A percentile compares a stretch with the other conserved stretches of the same genome.
phyloP scores from a whole-genome alignment of 2,329 filamentous ascomycete species.

The Phialophora macrospora region DNA sequence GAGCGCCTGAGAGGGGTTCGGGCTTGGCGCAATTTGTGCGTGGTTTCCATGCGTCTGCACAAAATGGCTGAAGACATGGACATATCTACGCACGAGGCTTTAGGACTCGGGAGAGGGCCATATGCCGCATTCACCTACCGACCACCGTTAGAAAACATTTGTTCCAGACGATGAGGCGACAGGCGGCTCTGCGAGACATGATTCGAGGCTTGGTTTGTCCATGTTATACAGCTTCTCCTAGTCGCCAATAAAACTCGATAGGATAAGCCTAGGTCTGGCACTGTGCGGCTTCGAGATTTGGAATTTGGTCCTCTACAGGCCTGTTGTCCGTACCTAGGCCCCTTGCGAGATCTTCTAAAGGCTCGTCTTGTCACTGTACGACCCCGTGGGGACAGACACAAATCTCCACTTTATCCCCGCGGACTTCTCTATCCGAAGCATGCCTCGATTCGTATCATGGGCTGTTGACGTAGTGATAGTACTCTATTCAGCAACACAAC shows the following conservation, averaged over 20 bases:
- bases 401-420: constrained; percentile 5
- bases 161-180: neutral
- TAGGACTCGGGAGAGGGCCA: neutral
- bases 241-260: neutral
- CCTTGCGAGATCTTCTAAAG: neutral
- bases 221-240: neutral
- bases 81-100: neutral
- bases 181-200: neutral
- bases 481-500: neutral
- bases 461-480: neutral
- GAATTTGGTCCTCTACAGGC: neutral
- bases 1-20: neutral
- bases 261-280: neutral
- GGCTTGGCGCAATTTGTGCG: neutral
- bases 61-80: neutral
- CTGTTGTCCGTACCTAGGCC: neutral
- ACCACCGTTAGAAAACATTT: neutral
- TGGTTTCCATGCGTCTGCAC: neutral
- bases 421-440: constrained; percentile 1
- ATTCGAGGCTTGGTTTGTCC: neutral
- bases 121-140: neutral
- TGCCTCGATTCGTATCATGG: neutral
- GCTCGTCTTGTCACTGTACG: neutral
- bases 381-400: neutral
- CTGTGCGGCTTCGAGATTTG: neutral